Evolutionary conservation across 441 rosid species (phyloP), one percentile per base, ranked within the genome.

Genomic region (Aleurites moluccanus): DNA sequence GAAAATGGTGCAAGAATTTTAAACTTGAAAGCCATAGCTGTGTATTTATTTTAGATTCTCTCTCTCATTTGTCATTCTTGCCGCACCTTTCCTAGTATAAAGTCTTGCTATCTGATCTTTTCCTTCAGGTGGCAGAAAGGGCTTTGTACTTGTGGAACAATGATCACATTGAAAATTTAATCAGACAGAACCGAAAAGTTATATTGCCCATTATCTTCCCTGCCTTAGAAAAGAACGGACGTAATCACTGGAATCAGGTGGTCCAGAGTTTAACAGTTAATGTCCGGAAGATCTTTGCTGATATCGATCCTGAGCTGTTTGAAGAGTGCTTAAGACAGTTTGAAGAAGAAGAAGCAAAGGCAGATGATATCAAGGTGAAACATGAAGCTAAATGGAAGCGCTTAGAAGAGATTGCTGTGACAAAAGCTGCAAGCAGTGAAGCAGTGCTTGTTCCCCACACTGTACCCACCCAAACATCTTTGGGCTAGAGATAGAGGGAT

Each of bases 141-240:
- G 92, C 97, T 65, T 80, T 89, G 78, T 87, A 83, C 85, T 82
- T 88, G 78, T 91, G 97, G 97, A 89, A 89, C 87, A 91, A 89
- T 75, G 89, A 91, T 77, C 97, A 91, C 79, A 91, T 88, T 23
- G 94, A 87, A 82, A 88, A 82, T 77, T 77, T 91, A 77, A 88
- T 91, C 35, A 85, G 83, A 84, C 90, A 88, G 65, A 91, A 85
- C 79, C 85, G 87, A 30, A 86, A 85, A 74, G 81, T 84, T 9
- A 86, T 89, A 76, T 85, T 91, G 76, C 94, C 91, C 25, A 85
- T 89, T 7, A 85, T 91, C 77, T 88, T 89, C 52, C 88, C 88
- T 62, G 84, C 94, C 11, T 71, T 91, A 79, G 91, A 89, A 83
- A 88, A 81, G 82, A 91, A 89, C 21, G 84, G 86, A 4, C 79